Conservation (phyloP, 2,329 filamentous ascomycete species). For the Ophiostoma triangulosporum region DNA sequence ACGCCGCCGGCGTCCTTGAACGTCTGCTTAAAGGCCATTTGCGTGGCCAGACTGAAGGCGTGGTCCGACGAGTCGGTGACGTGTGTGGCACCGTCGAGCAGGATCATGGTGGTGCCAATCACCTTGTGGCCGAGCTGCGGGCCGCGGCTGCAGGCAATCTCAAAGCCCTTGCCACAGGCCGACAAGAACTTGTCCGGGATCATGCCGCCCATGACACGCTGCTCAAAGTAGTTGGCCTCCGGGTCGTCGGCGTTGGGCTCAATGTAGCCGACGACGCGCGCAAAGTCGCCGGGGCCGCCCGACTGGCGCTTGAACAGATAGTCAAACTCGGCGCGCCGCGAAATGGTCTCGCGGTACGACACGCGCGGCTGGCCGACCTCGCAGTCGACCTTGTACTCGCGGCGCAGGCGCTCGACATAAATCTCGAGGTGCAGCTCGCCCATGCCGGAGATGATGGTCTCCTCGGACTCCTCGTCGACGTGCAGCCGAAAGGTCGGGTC, state of each 20-base stretch:
- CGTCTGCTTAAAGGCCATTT: constrained; percentile 91
- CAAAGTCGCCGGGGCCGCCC: constrained; percentile 90
- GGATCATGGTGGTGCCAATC: constrained; percentile 75
- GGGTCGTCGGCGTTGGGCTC: constrained; percentile 60
- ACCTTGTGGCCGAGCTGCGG: constrained; percentile 89
- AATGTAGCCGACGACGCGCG: constrained; percentile 81
- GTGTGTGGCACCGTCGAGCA: constrained; percentile 94
- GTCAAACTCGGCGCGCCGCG: constrained; percentile 69
- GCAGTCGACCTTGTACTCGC: constrained; percentile 94
- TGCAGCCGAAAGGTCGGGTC: constrained; percentile 95
- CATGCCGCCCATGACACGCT: constrained; percentile 74
- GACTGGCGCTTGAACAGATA: constrained; percentile 91
- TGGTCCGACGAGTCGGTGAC: constrained; percentile 96
- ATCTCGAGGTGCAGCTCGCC: constrained; percentile 94
- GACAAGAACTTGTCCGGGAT: constrained; percentile 94
- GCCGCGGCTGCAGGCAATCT: constrained; percentile 67
- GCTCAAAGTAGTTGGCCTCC: constrained; percentile 69
- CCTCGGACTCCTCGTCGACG: constrained; percentile 81
- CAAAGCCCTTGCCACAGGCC: constrained; percentile 92
- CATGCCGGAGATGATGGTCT: constrained; percentile 98
- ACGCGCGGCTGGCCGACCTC: constrained; percentile 93
- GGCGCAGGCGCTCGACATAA: constrained; percentile 90
- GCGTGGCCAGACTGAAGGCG: constrained; percentile 86
- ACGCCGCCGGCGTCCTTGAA: constrained; percentile 70
- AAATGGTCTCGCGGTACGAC: constrained; percentile 90